Evolutionary conservation across 2,329 filamentous ascomycete species (phyloP).

Genomic region (Aspergillus hortae): DNA sequence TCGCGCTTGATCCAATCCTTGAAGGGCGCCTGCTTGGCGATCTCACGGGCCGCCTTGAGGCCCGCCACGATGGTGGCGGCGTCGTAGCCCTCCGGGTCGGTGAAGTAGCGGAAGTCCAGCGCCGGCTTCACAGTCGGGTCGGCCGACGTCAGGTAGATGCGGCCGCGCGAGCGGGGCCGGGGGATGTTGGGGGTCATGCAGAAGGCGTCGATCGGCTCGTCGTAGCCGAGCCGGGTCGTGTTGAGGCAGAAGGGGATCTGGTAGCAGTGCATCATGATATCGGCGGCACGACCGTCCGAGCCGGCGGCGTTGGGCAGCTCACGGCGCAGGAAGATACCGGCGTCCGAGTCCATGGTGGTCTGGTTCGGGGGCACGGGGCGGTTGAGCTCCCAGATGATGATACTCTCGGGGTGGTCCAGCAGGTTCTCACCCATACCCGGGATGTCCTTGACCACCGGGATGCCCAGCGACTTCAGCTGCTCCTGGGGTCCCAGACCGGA

Average conservation of each 20-base stretch:
- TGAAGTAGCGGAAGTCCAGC: slow-evolving; percentile 87
- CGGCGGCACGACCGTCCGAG: slow-evolving; percentile 70
- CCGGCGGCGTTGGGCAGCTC: slow-evolving; percentile 66
- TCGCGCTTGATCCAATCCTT: slow-evolving; percentile 79
- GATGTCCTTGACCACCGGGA: slow-evolving; percentile 58
- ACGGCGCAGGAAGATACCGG: slow-evolving; percentile 81
- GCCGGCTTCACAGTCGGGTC: slow-evolving; percentile 76
- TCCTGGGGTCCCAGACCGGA: slow-evolving; percentile 52
- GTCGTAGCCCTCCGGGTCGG: slow-evolving; percentile 80
- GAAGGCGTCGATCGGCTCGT: slow-evolving; percentile 70
- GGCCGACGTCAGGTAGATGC: slow-evolving; percentile 70
- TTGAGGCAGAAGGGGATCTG: slow-evolving; percentile 90
- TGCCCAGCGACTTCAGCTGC: slow-evolving; percentile 49
- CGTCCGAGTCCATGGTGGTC: slow-evolving; percentile 89
- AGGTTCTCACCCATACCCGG: slow-evolving; percentile 63
- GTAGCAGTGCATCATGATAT: slow-evolving; percentile 97
- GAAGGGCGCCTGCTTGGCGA: slow-evolving; percentile 73
- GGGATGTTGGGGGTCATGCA: slow-evolving; percentile 94
- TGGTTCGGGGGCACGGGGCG: slow-evolving; percentile 72
- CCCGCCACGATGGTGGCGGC: slow-evolving; percentile 76
- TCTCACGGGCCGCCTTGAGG: slow-evolving; percentile 71
- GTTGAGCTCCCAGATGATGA: slow-evolving; percentile 76
- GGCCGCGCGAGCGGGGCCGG: slow-evolving; percentile 72
- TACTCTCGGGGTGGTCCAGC: slow-evolving; percentile 62
- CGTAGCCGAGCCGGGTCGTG: slow-evolving; percentile 75